Percentiles rank a stretch among this genome's conserved stretches.
Evolutionary conservation across 768 basidiomycete genomes (phyloP).

Genomic region (Austroboletus eburneus): DNA sequence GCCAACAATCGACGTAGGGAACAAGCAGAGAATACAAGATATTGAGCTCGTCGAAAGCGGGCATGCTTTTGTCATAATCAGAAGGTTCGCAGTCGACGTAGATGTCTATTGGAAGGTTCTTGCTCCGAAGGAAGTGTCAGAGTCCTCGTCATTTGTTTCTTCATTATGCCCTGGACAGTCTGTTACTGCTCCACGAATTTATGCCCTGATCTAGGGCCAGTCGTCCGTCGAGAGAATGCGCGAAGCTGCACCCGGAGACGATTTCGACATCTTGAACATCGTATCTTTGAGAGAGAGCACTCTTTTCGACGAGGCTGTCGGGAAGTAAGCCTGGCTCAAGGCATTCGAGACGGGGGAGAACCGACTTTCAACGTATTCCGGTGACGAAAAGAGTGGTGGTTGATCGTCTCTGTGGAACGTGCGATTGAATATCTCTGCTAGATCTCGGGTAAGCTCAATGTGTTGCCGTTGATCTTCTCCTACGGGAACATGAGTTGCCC

Average conservation of each 20-base stretch:
- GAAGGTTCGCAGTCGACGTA: too few relatives aligned
- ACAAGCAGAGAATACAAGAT: too few relatives aligned
- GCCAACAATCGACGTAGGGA: too few relatives aligned
- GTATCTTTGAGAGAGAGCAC: conserved; percentile 87
- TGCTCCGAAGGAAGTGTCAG: too few relatives aligned
- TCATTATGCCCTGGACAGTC: conserved; percentile 75
- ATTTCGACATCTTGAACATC: conserved; percentile 93
- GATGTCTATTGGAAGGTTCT: too few relatives aligned
- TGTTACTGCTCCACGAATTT: conserved; percentile 80
- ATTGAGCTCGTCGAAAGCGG: too few relatives aligned
- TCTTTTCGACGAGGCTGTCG: conserved; percentile 70
- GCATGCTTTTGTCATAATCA: too few relatives aligned
- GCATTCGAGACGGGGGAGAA: conserved; percentile 6
- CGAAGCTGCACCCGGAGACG: conserved; percentile 69
- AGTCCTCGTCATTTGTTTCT: too few relatives aligned
- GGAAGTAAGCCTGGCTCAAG: background rate
- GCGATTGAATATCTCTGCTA: conserved; percentile 81
- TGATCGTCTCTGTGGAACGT: conserved; percentile 50
- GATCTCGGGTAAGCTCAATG: conserved; percentile 71
- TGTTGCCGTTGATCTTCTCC: conserved; percentile 97
- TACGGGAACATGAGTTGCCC: conserved; percentile 91
- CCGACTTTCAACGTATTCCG: conserved; percentile 72
- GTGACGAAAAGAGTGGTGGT: conserved; percentile 71
- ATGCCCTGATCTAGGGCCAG: conserved; percentile 52
- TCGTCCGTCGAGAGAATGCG: conserved; percentile 86